Conservation (phyloP, 306 rosid species). For the Gastrolobium villosum region DNA sequence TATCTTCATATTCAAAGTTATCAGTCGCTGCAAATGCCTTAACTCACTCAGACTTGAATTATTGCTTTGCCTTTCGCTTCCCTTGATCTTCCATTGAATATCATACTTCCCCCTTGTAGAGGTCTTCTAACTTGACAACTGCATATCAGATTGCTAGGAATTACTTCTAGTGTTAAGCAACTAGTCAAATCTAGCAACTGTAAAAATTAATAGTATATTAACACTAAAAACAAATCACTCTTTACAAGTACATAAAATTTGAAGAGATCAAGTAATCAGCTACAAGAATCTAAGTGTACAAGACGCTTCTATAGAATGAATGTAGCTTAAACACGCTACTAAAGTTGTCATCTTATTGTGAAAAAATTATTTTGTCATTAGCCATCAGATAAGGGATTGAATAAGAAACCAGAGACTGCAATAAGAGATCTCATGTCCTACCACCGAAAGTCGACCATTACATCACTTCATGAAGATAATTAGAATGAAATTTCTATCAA, state of each 20-base stretch:
- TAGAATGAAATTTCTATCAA: slow-evolving; percentile 30
- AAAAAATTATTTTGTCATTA: slow-evolving; percentile 41
- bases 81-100: too few relatives aligned
- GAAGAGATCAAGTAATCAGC: not conserved
- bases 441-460: slow-evolving; percentile 14
- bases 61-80: too few relatives aligned
- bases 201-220: not conserved
- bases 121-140: too few relatives aligned
- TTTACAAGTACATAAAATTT: slow-evolving; percentile 20
- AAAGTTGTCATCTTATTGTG: slow-evolving; percentile 25
- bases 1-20: too few relatives aligned
- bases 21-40: too few relatives aligned
- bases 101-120: too few relatives aligned
- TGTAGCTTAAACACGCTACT: not conserved
- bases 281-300: slow-evolving; percentile 25
- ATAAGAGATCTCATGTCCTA: slow-evolving; percentile 19
- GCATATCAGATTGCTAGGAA: too few relatives aligned
- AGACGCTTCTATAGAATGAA: slow-evolving; percentile 39
- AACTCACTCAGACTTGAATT: too few relatives aligned
- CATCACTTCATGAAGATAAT: slow-evolving; percentile 33
- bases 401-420: not conserved
- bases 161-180: too few relatives aligned
- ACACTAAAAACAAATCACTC: not conserved
- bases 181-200: too few relatives aligned
- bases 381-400: not conserved